Evolutionary conservation across 768 basidiomycete species (phyloP), one percentile per base, ranked within the genome.

Genomic region (Lanmaoa pseudosensibilis): DNA sequence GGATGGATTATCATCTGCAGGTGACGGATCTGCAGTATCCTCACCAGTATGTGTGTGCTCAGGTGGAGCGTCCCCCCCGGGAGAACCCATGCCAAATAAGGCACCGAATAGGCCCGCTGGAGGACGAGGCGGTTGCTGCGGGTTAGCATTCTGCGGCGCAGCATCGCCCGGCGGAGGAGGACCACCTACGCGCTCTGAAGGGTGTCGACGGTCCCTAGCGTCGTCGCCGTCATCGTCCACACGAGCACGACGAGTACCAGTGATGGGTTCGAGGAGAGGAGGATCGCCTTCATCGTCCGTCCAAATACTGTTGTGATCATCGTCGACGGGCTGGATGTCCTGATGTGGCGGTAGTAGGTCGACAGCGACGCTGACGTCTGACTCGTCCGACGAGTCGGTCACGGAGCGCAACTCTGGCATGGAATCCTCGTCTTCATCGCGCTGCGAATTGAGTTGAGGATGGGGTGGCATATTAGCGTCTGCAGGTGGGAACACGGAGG

Each of bases 141-240:
- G 52, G 51, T 67, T 23, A 52, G 61, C 46, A 40, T 59, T 64
- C 47, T 67, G 69, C 51, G 64, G 68, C 58, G 56, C 61, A 46
- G 64, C 43, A 25, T 65, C 56, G 25, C 47, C 64, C 36, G 10
- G 62, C 21, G 63, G 63, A 40, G 66, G 50, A 47, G 62, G 68
- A 44, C 66, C 73, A 74, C 72, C 52, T 50, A 74, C 69, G 48
- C 86, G 82, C 67, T 87, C 80, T 21, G 83, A 84, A 18, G 87
- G 85, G 63, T 87, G 85, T 54, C 86, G 78, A 54, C 80, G 77
- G 63, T 87, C 83, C 38, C 85, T 72, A 13, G 83, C 83, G 8
- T 79, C 77, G 58, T 88, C 85, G 7, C 77, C 77, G 53, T 87
- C 85, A 52, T 84, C 81, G 2, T 87, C 84, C 4, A 86, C 83